phyloP scores from a whole-genome alignment of 2,329 filamentous ascomycete species.

The Didymella lethalis region DNA sequence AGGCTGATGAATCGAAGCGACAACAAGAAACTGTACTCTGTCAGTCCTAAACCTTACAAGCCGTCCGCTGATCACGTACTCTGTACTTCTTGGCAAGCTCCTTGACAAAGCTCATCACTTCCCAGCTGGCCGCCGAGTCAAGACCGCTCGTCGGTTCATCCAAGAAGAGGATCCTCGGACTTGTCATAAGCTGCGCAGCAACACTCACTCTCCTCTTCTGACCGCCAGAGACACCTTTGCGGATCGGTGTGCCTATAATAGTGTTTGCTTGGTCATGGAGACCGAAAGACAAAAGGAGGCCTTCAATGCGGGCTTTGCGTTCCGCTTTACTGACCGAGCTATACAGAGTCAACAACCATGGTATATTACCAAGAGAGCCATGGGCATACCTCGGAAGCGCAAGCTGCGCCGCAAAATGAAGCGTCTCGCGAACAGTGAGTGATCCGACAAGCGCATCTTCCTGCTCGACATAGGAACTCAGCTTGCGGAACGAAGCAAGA shows the following conservation, averaged over 20 bases:
- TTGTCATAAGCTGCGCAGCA: constrained; percentile 81
- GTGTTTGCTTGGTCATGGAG: constrained; percentile 73
- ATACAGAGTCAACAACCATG: constrained; percentile 19
- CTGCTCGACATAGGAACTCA: constrained; percentile 85
- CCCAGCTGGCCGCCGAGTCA: constrained; percentile 77
- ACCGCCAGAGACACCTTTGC: constrained; percentile 83
- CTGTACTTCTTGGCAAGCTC: constrained; percentile 71
- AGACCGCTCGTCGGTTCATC: constrained; percentile 86
- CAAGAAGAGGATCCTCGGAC: constrained; percentile 80
- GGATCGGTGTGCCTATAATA: constrained; percentile 81
- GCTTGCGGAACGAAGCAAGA: constrained; percentile 64
- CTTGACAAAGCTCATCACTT: constrained; percentile 78
- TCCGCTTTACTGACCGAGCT: constrained; percentile 64
- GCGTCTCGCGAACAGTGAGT: constrained; percentile 79
- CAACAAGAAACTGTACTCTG: constrained; percentile 67
- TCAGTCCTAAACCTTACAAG: constrained; percentile 7
- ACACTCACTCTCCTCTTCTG: constrained; percentile 84
- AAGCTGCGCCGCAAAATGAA: constrained; percentile 78
- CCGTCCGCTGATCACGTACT: constrained; percentile 51
- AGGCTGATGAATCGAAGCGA: constrained; percentile 86
- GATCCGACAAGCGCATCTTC: constrained; percentile 85
- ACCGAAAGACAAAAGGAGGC: constrained; percentile 75
- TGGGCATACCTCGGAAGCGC: constrained; percentile 55
- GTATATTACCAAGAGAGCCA: neutral
- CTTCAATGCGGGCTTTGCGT: constrained; percentile 68